phyloP scores from a whole-genome alignment of 2,329 filamentous ascomycete genomes.

The Neonectria hederae region DNA sequence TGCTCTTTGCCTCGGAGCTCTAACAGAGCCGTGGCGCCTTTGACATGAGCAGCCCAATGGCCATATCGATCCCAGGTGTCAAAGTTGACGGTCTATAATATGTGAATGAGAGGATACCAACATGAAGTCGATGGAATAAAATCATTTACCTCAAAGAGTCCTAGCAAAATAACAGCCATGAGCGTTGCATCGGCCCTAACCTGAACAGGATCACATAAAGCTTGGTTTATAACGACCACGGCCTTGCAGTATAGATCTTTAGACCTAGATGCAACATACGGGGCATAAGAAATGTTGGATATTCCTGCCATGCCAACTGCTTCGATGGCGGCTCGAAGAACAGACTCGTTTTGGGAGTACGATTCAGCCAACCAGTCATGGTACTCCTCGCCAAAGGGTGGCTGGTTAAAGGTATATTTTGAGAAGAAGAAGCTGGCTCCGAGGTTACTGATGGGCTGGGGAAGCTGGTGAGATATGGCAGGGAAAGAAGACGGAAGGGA shows the following conservation, averaged over 20 bases:
- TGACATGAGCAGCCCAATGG: conserved; percentile 36
- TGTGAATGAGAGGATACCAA: too few relatives aligned
- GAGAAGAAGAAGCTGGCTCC: conserved; percentile 38
- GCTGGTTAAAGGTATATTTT: conserved; percentile 33
- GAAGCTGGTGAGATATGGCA: background rate
- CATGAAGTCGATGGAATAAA: background rate
- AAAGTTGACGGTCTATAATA: conserved; percentile 32
- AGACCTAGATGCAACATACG: conserved; percentile 26
- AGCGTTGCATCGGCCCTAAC: conserved; percentile 33
- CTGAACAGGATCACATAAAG: conserved; percentile 26
- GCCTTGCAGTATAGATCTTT: conserved; percentile 33
- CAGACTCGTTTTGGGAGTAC: conserved; percentile 21
- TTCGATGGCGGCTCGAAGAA: conserved; percentile 35
- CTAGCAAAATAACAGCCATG: conserved; percentile 38
- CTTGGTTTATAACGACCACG: conserved; percentile 15
- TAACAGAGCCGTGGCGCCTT: conserved; percentile 37
- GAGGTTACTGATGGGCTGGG: background rate
- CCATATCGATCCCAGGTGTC: conserved; percentile 30
- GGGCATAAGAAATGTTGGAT: conserved; percentile 34
- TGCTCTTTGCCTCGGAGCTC: conserved; percentile 38
- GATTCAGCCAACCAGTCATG: conserved; percentile 31
- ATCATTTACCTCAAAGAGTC: conserved; percentile 37
- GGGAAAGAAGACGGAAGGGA: too few relatives aligned
- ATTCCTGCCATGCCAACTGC: conserved; percentile 42
- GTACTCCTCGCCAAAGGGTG: conserved; percentile 29